Conservation (phyloP, 192 early-diverging fungal genomes). For the Linnemannia schmuckeri region DNA sequence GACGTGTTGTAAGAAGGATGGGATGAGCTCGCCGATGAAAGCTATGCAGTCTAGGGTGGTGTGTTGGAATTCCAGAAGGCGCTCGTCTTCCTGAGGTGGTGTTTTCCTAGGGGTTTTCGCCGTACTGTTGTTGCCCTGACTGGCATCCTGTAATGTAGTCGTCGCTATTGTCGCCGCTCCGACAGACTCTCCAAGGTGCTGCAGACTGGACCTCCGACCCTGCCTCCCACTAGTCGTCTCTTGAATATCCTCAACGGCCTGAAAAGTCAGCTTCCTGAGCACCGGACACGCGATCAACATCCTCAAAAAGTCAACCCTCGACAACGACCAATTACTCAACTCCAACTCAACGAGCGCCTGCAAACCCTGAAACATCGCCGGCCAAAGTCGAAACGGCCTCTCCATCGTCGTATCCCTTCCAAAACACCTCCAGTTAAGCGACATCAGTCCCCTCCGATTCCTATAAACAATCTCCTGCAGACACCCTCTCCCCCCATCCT, state of each 20-base stretch:
- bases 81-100: not conserved
- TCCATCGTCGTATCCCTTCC: conserved; percentile 7
- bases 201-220: not conserved
- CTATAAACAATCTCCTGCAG: conserved; percentile 19
- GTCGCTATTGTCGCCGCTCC: not conserved
- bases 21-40: conserved; percentile 24
- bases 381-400: conserved; percentile 17
- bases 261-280: conserved; percentile 12
- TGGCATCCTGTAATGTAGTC: not conserved
- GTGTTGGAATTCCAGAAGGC: conserved; percentile 8
- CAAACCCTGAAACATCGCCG: conserved; percentile 7
- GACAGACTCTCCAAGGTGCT: not conserved
- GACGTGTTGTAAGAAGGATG: conserved; percentile 13
- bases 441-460: not conserved
- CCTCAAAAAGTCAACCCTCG: conserved; percentile 19
- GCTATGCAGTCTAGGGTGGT: not conserved
- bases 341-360: not conserved
- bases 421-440: conserved; percentile 31
- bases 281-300: conserved; percentile 20
- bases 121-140: not conserved
- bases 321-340: conserved; percentile 31
- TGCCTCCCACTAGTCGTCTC: not conserved
- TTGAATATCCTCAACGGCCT: conserved; percentile 19
- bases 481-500: conserved; percentile 32
- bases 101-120: not conserved